phyloP scores from a whole-genome alignment of 352 stramenopile species.

The Aphanomyces invadans region DNA sequence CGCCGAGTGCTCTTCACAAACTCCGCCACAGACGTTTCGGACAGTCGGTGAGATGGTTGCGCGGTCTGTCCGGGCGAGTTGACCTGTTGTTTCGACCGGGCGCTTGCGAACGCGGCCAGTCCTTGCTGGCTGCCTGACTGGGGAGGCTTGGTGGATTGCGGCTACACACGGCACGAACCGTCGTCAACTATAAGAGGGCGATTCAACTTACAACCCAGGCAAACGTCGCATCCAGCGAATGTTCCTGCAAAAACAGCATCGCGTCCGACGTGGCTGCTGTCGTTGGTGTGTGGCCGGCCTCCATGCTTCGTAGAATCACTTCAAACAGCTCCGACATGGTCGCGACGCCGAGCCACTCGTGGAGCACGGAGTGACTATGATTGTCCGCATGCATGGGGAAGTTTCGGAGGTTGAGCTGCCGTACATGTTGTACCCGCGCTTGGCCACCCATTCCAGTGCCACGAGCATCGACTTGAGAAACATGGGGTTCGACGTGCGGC shows the following conservation, averaged over 20 bases:
- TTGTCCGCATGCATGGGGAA: background rate
- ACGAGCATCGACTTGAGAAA: slow-evolving; percentile 64
- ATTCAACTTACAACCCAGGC: background rate
- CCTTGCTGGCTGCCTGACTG: background rate
- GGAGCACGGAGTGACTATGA: slow-evolving; percentile 18
- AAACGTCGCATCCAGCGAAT: slow-evolving; percentile 24
- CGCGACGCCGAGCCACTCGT: slow-evolving; percentile 51
- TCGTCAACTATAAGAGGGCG: background rate
- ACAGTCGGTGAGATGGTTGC: background rate
- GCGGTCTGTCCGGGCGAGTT: background rate
- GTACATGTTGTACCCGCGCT: slow-evolving; percentile 72
- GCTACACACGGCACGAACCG: background rate
- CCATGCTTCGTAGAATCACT: slow-evolving; percentile 59
- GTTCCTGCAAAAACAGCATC: slow-evolving; percentile 57
- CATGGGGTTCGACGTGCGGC: slow-evolving; percentile 40
- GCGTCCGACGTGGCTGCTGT: slow-evolving; percentile 40
- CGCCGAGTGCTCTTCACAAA: background rate
- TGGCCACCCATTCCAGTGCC: slow-evolving; percentile 50
- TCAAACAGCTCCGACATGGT: slow-evolving; percentile 52
- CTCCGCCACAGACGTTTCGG: background rate
- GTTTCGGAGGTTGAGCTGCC: slow-evolving; percentile 28
- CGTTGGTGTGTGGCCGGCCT: slow-evolving; percentile 46
- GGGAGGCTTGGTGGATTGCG: background rate
- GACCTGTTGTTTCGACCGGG: background rate
- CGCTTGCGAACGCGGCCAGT: background rate